Evolutionary conservation across 2,329 filamentous ascomycete genomes (phyloP).

Genomic region (Pseudocercospora fuligena): DNA sequence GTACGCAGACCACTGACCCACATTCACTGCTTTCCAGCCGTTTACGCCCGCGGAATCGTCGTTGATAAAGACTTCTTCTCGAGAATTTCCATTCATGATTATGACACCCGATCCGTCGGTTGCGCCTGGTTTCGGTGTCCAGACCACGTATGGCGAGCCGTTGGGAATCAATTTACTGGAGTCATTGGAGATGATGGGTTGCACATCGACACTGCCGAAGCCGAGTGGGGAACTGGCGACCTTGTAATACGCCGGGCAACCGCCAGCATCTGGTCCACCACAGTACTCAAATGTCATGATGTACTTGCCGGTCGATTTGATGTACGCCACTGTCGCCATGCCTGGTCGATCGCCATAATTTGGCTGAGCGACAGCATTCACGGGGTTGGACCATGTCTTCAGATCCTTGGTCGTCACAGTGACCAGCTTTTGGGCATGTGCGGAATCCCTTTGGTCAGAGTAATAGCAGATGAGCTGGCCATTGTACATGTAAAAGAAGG

Average conservation of each 20-base stretch:
- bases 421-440: slow-evolving; percentile 69
- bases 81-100: slow-evolving; percentile 9
- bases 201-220: slow-evolving; percentile 48
- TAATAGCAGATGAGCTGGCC: slow-evolving; percentile 69
- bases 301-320: slow-evolving; percentile 55
- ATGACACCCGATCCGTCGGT: slow-evolving; percentile 1
- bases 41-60: not conserved
- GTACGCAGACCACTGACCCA: slow-evolving; percentile 12
- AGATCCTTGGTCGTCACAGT: slow-evolving; percentile 67
- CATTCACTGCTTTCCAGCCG: slow-evolving; percentile 7
- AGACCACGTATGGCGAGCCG: slow-evolving; percentile 56
- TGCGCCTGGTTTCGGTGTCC: slow-evolving; percentile 38
- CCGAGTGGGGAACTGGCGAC: slow-evolving; percentile 51
- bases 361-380: slow-evolving; percentile 66
- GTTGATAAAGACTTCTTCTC: slow-evolving; percentile 8
- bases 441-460: slow-evolving; percentile 70
- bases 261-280: slow-evolving; percentile 54
- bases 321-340: slow-evolving; percentile 62
- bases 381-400: slow-evolving; percentile 61
- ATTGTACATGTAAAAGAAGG: slow-evolving; percentile 64
- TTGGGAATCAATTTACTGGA: slow-evolving; percentile 46
- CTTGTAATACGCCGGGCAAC: slow-evolving; percentile 52
- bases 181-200: slow-evolving; percentile 49
- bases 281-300: slow-evolving; percentile 69
- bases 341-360: slow-evolving; percentile 67